Evolutionary conservation across 208 protist genomes (phyloP).

Genomic region (Porcisia deanei): DNA sequence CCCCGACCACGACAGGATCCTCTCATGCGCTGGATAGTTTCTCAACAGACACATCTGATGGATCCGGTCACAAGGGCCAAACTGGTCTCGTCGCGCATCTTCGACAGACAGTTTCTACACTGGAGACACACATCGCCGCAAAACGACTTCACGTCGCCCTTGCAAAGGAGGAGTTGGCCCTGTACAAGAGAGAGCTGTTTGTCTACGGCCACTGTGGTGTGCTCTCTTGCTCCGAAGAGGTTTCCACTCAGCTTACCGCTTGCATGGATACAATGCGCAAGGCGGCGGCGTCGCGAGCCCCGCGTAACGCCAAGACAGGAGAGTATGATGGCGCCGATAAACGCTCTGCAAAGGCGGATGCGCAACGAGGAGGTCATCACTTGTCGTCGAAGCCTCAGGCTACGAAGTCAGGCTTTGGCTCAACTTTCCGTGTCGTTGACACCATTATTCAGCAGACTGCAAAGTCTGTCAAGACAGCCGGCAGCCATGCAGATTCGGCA

Average conservation of each 20-base stretch:
- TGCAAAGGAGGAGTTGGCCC: constrained; percentile 79
- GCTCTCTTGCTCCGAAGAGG: constrained; percentile 41
- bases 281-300: neutral
- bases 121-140: constrained; percentile 37
- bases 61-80: neutral
- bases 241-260: constrained; percentile 12
- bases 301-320: neutral
- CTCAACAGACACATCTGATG: neutral
- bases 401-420: constrained; percentile 29
- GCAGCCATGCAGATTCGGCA: constrained; percentile 32
- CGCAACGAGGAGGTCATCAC: neutral
- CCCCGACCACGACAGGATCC: neutral
- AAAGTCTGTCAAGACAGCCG: constrained; percentile 36
- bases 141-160: constrained; percentile 57
- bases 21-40: neutral
- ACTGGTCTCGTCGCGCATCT: constrained; percentile 28
- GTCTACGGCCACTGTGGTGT: constrained; percentile 54
- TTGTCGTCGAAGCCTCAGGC: neutral
- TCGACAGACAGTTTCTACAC: constrained; percentile 35
- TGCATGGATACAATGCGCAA: neutral
- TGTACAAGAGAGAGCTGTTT: constrained; percentile 73
- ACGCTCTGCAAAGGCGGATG: neutral
- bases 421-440: constrained; percentile 40
- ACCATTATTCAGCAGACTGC: constrained; percentile 38
- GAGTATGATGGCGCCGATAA: neutral